Evolutionary conservation across 176 grass and related monocot genomes (phyloP).

Genomic region (Elaeis guineensis): DNA sequence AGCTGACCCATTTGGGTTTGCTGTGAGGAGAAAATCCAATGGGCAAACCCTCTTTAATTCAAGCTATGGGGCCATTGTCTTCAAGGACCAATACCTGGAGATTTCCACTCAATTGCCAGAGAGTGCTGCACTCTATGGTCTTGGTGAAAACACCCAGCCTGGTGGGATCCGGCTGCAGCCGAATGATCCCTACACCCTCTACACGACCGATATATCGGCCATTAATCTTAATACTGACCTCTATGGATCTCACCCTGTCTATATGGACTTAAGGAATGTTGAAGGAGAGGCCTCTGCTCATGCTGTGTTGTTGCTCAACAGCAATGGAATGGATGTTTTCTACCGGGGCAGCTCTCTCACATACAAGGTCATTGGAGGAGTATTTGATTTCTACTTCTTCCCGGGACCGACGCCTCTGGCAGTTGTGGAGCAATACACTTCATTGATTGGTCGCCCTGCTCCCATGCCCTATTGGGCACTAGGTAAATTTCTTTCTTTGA

Average conservation of each 20-base stretch:
- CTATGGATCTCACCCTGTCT: slow-evolving; percentile 90
- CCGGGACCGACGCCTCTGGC: slow-evolving; percentile 56
- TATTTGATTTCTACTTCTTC: slow-evolving; percentile 94
- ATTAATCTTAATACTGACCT: slow-evolving; percentile 86
- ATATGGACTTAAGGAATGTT: slow-evolving; percentile 61
- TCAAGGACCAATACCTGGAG: slow-evolving; percentile 97
- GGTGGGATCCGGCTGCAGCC: slow-evolving; percentile 61
- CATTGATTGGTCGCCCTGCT: slow-evolving; percentile 65
- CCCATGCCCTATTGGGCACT: slow-evolving; percentile 92
- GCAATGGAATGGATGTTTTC: slow-evolving; percentile 88
- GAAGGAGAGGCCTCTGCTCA: slow-evolving; percentile 50
- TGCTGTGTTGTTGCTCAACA: slow-evolving; percentile 85
- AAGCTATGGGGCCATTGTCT: slow-evolving; percentile 45
- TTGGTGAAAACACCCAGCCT: slow-evolving; percentile 88
- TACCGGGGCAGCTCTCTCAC: slow-evolving; percentile 65
- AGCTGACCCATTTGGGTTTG: slow-evolving; percentile 65
- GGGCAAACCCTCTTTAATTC: slow-evolving; percentile 71
- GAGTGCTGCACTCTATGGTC: slow-evolving; percentile 64
- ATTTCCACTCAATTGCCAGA: slow-evolving; percentile 48
- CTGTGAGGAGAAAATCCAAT: slow-evolving; percentile 46
- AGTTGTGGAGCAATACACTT: slow-evolving; percentile 80
- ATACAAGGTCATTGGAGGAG: slow-evolving; percentile 83
- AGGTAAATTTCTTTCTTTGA: slow-evolving; percentile 28
- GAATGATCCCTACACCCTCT: slow-evolving; percentile 82
- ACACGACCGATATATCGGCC: slow-evolving; percentile 70